Base-by-base conservation (phyloP, 2,329 filamentous ascomycete genomes). In the Sporothrix dimorphospora region DNA sequence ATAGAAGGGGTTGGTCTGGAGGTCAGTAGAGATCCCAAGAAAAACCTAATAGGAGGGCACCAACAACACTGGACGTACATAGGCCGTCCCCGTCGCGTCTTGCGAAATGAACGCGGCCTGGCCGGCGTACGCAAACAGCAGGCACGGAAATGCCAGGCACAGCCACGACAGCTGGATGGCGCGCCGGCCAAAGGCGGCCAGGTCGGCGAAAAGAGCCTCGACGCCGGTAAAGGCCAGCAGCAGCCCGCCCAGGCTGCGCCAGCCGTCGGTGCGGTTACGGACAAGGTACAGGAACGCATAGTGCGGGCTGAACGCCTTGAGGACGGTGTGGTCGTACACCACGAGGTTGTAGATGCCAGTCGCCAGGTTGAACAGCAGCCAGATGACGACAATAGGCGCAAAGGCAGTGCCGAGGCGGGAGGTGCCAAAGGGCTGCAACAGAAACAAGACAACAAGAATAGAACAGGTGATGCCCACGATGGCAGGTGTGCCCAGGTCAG, bases 131-230 rank as follows among this genome's bases (percentile, higher is more conserved):
- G 89, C 87, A 14, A 91, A 78, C 1, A 91, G 78, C 66, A 86
- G 83, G 76, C 91, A 93, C 0, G 92, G 92, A 74, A 89, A 92
- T 2, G 87, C 86, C 75, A 89, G 89, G 69, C 84, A 83, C 4
- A 94, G 82, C 92, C 92, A 94, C 57, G 87, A 91, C 19, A 94
- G 83, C 78, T 93, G 91, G 69, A 94, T 89, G 0, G 92, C 91
- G 55, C 86, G 83, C 76, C 87, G 85, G 79, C 87, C 88, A 79
- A 94, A 94, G 27, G 92, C 92, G 45, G 92, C 92, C 7, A 94
- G 83, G 76, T 94, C 92, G 3, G 92, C 92, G 77, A 94, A 94
- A 0, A 94, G 83, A 1, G 92, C 91, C 78, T 94, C 92, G n/a
- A 92, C 90, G 21, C 90, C 92, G 1, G 92, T 94, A 77, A 94